Percentiles rank a stretch among this genome's conserved stretches.
Conservation (phyloP, 2,329 filamentous ascomycete genomes). For the Claviceps arundinis region DNA sequence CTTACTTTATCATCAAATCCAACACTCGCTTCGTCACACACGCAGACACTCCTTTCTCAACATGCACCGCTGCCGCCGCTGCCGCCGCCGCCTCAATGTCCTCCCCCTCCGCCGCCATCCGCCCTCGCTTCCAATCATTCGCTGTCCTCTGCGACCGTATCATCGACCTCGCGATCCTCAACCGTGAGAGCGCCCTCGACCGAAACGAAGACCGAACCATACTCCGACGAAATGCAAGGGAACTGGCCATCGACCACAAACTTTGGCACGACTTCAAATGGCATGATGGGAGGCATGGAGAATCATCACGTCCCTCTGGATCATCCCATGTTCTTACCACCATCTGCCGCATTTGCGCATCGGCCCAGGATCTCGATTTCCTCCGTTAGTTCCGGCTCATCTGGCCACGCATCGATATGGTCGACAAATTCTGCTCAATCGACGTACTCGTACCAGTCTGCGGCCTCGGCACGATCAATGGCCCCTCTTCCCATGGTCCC, state of each 20-base stretch:
- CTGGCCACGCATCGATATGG: conserved; percentile 33
- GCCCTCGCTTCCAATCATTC: conserved; percentile 11
- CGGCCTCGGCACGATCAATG: conserved; percentile 21
- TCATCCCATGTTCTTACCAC: conserved; percentile 20
- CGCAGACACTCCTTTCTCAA: conserved; percentile 11
- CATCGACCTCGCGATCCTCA: conserved; percentile 6
- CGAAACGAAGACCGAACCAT: conserved; percentile 18
- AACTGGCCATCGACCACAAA: conserved; percentile 10
- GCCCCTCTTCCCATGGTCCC: conserved; percentile 24
- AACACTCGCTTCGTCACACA: conserved; percentile 8
- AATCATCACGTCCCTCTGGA: conserved; percentile 7
- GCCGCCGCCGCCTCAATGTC: conserved; percentile 8
- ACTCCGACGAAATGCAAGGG: conserved; percentile 16
- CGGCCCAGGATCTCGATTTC: conserved; percentile 34
- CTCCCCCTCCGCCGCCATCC: conserved; percentile 19
- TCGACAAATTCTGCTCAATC: conserved; percentile 28
- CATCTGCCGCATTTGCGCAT: conserved; percentile 25
- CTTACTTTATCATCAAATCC: conserved; percentile 12
- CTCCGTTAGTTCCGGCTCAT: conserved; percentile 35
- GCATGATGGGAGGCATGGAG: conserved; percentile 5
- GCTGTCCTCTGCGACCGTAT: conserved; percentile 8
- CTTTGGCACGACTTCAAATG: conserved; percentile 3
- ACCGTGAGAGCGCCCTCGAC: conserved; percentile 11
- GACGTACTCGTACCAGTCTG: conserved; percentile 27
- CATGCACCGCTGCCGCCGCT: conserved; percentile 16